These are phyloP conservation scores for Monosporascus ibericus DNA, from an alignment of 2,329 filamentous ascomycete genomes.

Conservation along the genomic window DNA sequence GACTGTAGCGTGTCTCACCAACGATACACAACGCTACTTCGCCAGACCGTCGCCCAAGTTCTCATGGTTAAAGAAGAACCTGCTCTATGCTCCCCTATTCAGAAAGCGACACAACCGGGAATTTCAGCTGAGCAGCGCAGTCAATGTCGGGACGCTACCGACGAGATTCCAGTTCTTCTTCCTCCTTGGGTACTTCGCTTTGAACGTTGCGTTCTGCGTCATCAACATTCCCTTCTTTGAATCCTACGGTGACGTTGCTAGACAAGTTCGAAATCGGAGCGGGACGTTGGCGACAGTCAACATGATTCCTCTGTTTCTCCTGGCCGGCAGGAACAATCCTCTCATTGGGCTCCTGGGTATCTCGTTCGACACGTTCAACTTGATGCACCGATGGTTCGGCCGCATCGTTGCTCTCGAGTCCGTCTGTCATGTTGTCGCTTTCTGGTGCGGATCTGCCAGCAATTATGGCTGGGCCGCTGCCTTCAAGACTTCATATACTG, in stretches of 20 bases:
- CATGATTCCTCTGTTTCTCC: conserved; percentile 69
- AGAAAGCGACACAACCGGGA: conserved; percentile 72
- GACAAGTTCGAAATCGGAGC: conserved; percentile 59
- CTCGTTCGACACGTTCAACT: conserved; percentile 77
- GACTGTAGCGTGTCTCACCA: conserved; percentile 68
- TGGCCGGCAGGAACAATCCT: conserved; percentile 73
- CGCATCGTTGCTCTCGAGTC: conserved; percentile 68
- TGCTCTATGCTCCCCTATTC: conserved; percentile 66
- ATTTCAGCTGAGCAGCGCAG: conserved; percentile 59
- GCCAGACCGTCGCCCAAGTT: conserved; percentile 46
- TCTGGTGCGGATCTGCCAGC: conserved; percentile 37
- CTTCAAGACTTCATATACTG: conserved; percentile 29
- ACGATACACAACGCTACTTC: conserved; percentile 77
- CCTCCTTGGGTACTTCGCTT: conserved; percentile 59
- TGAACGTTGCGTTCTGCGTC: conserved; percentile 73
- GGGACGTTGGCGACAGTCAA: conserved; percentile 68
- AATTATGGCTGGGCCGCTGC: conserved; percentile 42
- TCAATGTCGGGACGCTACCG: conserved; percentile 71
- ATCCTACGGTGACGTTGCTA: conserved; percentile 36
- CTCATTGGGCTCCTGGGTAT: conserved; percentile 66
- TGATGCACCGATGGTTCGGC: conserved; percentile 75
- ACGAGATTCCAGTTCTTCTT: conserved; percentile 71
- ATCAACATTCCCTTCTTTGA: conserved; percentile 55
- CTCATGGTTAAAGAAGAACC: conserved; percentile 60
- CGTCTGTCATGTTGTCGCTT: conserved; percentile 59